Evolutionary conservation across 2,329 filamentous ascomycete genomes (phyloP), one percentile per base, ranked within the genome.

Genomic region (Cladosporium cucumerinum): DNA sequence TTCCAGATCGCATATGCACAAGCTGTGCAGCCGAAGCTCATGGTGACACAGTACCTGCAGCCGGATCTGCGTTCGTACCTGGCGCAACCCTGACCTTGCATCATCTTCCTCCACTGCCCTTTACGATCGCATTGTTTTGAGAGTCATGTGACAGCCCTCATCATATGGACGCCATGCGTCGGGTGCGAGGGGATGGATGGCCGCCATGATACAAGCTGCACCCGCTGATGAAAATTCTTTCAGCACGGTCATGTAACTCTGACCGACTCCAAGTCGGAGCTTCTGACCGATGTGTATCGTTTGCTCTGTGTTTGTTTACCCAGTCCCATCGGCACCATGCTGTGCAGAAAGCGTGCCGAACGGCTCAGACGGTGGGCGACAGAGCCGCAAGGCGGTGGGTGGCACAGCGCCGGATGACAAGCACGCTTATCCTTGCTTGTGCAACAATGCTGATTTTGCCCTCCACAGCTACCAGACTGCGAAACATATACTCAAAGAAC

Each of bases 21-120:
- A 61, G 46, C 39, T 57, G 48, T 51, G 18, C 48, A 16, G 46
- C 39, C 55, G 36, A 46, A 25, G 55, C 48, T 55, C 30, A 39
- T 28, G 36, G 67, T 67, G 57, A 39, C 57, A 66, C 67, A 48
- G 39, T 52, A 67, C 58, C 65, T 68, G 67, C 60, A 68, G 57
- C 63, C 36, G 61, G 39, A 36, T 55, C 63, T 65, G 65, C 63
- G 57, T 68, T 46, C 23, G 63, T 43, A 32, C 57, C 34, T 34
- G 52, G 61, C 59, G 52, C 39, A 57, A 57, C 48, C 26, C 28
- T 58, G 39, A 55, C 65, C 65, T 66, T 64, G 65, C 55, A 49
- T 66, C 48, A 36, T 36, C 25, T 16, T 12, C 39, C 39, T 46
- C 21, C 3, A n/a, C 39, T 8, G 23, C 39, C n/a, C n/a, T 46